Evolutionary conservation across 176 grass and related monocot genomes (phyloP).

Genomic region (Aegilops longissima): DNA sequence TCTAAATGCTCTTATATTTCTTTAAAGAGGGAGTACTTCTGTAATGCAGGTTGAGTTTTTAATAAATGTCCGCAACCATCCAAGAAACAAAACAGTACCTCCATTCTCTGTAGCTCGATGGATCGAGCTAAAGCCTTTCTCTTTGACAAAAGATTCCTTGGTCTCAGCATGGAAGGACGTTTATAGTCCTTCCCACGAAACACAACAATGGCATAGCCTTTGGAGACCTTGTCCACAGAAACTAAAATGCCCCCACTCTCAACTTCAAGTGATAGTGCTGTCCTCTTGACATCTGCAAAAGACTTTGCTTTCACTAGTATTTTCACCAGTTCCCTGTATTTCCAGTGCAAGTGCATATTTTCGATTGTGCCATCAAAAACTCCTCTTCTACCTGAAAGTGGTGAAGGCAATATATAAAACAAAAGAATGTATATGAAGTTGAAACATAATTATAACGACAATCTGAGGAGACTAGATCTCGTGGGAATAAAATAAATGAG

Average conservation of each 20-base stretch:
- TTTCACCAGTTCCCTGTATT: slow-evolving; percentile 93
- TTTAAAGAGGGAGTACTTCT: not conserved
- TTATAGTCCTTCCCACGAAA: slow-evolving; percentile 76
- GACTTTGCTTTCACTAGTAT: slow-evolving; percentile 74
- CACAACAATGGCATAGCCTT: slow-evolving; percentile 85
- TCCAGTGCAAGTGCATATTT: slow-evolving; percentile 99
- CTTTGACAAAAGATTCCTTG: slow-evolving; percentile 78
- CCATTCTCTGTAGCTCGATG: slow-evolving; percentile 79
- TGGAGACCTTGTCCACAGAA: slow-evolving; percentile 91
- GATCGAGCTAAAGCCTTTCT: slow-evolving; percentile 88
- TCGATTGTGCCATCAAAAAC: slow-evolving; percentile 95
- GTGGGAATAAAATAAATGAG: not conserved
- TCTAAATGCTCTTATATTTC: too few species aligned
- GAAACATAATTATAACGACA: not conserved
- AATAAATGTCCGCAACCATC: not conserved
- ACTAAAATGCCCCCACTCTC: slow-evolving; percentile 87
- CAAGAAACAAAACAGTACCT: slow-evolving; percentile 50
- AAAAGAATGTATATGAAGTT: slow-evolving; percentile 8
- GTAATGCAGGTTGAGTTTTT: not conserved
- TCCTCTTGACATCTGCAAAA: slow-evolving; percentile 66
- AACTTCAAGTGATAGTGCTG: slow-evolving; percentile 80
- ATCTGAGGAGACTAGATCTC: not conserved
- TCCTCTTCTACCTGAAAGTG: slow-evolving; percentile 77
- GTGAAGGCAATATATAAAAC: not conserved
- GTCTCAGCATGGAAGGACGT: slow-evolving; percentile 62